A percentile compares a stretch with the other conserved stretches of the same genome.
Evolutionary conservation across 345 rosid genomes (phyloP).

Genomic region (Moricandia moricandioides): DNA sequence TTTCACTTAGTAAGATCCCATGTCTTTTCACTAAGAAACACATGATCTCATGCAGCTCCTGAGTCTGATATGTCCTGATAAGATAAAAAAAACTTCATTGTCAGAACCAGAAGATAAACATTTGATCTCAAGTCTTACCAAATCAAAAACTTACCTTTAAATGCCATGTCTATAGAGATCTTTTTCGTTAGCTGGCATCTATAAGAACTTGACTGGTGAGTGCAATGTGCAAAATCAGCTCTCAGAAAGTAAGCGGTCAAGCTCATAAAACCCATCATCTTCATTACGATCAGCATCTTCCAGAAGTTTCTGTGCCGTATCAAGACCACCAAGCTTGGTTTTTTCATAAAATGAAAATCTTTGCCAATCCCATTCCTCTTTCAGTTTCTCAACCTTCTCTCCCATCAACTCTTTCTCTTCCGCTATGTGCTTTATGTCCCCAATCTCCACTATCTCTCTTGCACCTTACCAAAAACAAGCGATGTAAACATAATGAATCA

Average conservation of each 20-base stretch:
- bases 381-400: constrained; percentile 43
- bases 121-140: neutral
- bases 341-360: constrained; percentile 45
- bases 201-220: neutral
- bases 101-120: constrained; percentile 12
- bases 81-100: neutral
- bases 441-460: constrained; percentile 10
- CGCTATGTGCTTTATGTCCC: too few relatives aligned
- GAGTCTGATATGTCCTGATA: neutral
- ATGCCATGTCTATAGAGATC: neutral
- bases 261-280: constrained; percentile 42
- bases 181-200: neutral
- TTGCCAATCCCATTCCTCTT: constrained; percentile 57
- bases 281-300: neutral
- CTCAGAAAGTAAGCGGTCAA: constrained; percentile 41
- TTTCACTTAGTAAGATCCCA: too few relatives aligned
- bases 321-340: constrained; percentile 42
- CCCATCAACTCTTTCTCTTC: constrained; percentile 23
- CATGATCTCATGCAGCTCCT: neutral
- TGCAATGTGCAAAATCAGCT: constrained; percentile 14
- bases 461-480: constrained; percentile 47
- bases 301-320: neutral
- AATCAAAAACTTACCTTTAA: neutral
- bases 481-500: neutral
- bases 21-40: neutral